Evolutionary conservation across 208 protist species (phyloP).

Genomic region (Trypanosoma rangeli): DNA sequence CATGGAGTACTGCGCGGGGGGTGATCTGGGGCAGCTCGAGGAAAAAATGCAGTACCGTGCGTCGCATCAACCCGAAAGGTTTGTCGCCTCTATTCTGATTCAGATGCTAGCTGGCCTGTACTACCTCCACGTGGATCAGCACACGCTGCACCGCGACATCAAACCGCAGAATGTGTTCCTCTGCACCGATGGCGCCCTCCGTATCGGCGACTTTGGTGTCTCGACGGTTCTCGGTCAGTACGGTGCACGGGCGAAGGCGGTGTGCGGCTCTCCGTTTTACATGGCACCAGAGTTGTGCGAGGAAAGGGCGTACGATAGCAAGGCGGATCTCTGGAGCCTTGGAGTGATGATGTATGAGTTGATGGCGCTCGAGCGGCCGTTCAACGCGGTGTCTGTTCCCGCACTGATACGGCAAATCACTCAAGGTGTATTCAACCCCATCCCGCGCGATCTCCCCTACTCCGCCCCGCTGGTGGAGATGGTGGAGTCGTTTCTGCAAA

Average conservation of each 20-base stretch:
- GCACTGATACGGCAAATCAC: slow-evolving; percentile 34
- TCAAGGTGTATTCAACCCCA: slow-evolving; percentile 19
- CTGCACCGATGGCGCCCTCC: slow-evolving; percentile 47
- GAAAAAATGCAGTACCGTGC: slow-evolving; percentile 28
- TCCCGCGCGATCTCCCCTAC: slow-evolving; percentile 34
- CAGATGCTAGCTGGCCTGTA: slow-evolving; percentile 33
- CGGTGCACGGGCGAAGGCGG: slow-evolving; percentile 49
- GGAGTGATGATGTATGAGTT: slow-evolving; percentile 95
- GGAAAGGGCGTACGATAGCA: slow-evolving; percentile 87
- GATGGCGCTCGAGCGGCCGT: slow-evolving; percentile 64
- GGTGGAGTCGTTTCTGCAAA: slow-evolving; percentile 62
- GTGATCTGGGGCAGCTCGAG: slow-evolving; percentile 55
- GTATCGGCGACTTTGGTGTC: slow-evolving; percentile 88
- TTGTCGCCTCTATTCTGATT: slow-evolving; percentile 64
- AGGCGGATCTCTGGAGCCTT: slow-evolving; percentile 95
- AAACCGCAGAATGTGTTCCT: slow-evolving; percentile 73
- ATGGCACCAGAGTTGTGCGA: slow-evolving; percentile 93
- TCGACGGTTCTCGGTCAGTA: slow-evolving; percentile 50
- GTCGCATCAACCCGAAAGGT: slow-evolving; percentile 33
- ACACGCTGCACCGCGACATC: slow-evolving; percentile 56
- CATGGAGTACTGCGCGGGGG: slow-evolving; percentile 79
- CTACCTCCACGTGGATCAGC: slow-evolving; percentile 39
- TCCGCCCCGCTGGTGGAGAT: slow-evolving; percentile 54
- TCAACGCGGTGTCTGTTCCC: slow-evolving; percentile 34
- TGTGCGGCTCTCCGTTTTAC: slow-evolving; percentile 89